phyloP scores from a whole-genome alignment of 78 protist genomes.

The Dictyostelium intermedium region DNA sequence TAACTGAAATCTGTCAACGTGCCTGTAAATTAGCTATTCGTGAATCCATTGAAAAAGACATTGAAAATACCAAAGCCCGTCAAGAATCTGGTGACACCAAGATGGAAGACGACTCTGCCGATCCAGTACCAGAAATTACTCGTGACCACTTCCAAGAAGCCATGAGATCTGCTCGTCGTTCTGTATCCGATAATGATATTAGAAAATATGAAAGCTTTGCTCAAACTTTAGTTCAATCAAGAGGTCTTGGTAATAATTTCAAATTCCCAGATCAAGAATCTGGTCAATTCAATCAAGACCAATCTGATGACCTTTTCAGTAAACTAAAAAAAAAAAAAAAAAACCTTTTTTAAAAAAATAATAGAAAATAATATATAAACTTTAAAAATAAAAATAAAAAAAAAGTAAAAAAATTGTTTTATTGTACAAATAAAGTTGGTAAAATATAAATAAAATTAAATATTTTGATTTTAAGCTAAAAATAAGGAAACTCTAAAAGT shows the following conservation, averaged over 20 bases:
- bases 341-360: background rate
- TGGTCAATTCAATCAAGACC: slow-evolving; percentile 6
- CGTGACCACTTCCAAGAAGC: slow-evolving; percentile 97
- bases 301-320: slow-evolving; percentile 67
- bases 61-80: slow-evolving; percentile 58
- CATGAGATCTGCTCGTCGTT: slow-evolving; percentile 95
- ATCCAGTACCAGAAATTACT: slow-evolving; percentile 96
- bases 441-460: too few relatives aligned
- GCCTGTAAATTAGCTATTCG: slow-evolving; percentile 98
- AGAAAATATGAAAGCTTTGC: slow-evolving; percentile 97
- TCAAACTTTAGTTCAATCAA: slow-evolving; percentile 87
- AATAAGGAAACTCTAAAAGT: background rate
- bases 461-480: too few relatives aligned
- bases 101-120: slow-evolving; percentile 74
- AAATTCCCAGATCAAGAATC: slow-evolving; percentile 70
- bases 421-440: too few relatives aligned
- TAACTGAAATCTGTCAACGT: slow-evolving; percentile 98
- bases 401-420: background rate
- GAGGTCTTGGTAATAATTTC: slow-evolving; percentile 82
- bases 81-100: slow-evolving; percentile 75
- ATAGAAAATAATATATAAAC: background rate
- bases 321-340: background rate
- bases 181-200: slow-evolving; percentile 97
- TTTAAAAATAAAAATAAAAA: background rate
- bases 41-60: slow-evolving; percentile 93